Conservation (phyloP, 2,329 filamentous ascomycete species). For the Penicillium freii region DNA sequence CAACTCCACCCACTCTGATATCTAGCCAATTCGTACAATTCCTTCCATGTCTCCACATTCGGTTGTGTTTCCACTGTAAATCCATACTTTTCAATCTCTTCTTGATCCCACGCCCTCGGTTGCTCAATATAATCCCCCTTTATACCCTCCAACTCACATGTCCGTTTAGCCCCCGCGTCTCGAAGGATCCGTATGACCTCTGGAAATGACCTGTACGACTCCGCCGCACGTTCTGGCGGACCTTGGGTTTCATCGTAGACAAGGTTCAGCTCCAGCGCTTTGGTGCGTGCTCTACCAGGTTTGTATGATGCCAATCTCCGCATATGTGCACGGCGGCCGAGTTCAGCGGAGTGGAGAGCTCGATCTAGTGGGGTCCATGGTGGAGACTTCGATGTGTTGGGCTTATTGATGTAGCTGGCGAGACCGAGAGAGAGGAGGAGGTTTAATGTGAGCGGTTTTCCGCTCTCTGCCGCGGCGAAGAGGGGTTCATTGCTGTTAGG, state of each 20-base stretch:
- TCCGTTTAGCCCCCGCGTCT: constrained; percentile 19
- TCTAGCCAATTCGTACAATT: constrained; percentile 20
- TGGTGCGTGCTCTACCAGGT: constrained; percentile 9
- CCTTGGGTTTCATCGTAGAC: constrained; percentile 20
- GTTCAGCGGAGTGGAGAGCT: constrained; percentile 19
- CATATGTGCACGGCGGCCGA: constrained; percentile 22
- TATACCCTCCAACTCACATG: constrained; percentile 16
- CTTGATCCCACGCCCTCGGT: constrained; percentile 18
- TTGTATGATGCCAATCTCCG: constrained; percentile 19
- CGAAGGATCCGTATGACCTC: constrained; percentile 20
- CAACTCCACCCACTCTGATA: constrained; percentile 1
- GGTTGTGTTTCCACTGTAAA: constrained; percentile 17
- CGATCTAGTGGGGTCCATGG: constrained; percentile 20
- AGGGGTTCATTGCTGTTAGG: constrained; percentile 13
- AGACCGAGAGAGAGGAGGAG: constrained; percentile 25
- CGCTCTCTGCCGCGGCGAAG: constrained; percentile 16
- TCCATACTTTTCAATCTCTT: constrained; percentile 16
- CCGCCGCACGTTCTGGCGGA: constrained; percentile 18
- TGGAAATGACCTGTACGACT: constrained; percentile 16
- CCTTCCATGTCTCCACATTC: constrained; percentile 18
- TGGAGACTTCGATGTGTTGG: constrained; percentile 7
- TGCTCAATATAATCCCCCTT: constrained; percentile 10
- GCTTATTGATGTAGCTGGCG: constrained; percentile 14
- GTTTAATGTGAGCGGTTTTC: constrained; percentile 14
- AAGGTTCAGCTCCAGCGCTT: constrained; percentile 15